Evolutionary conservation across 371 early-diverging fungal species (phyloP).

Genomic region (Dichotomocladium elegans): DNA sequence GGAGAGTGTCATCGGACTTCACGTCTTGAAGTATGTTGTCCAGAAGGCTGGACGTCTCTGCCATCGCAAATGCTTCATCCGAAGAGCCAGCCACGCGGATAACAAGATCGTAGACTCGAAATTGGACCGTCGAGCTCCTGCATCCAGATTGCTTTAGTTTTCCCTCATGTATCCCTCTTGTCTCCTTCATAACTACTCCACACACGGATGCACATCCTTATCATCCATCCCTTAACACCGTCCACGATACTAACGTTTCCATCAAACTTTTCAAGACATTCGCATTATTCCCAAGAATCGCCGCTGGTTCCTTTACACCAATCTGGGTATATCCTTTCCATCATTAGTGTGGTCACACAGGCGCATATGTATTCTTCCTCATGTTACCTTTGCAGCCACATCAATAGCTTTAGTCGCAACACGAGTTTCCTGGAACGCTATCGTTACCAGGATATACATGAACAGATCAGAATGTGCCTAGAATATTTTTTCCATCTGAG

Average conservation of each 20-base stretch:
- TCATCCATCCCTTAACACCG: background rate
- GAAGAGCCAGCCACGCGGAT: slow-evolving; percentile 37
- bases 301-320: background rate
- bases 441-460: slow-evolving; percentile 23
- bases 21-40: slow-evolving; percentile 23
- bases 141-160: background rate
- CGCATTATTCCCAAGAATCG: background rate
- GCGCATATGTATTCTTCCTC: background rate
- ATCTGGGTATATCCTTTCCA: slow-evolving; percentile 8
- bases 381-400: slow-evolving; percentile 26
- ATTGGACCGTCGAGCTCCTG: slow-evolving; percentile 42
- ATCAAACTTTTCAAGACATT: slow-evolving; percentile 10
- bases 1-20: slow-evolving; percentile 35
- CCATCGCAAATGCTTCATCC: slow-evolving; percentile 30
- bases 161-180: no score
- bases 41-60: slow-evolving; percentile 32
- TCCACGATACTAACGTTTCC: slow-evolving; percentile 17
- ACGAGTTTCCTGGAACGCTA: slow-evolving; percentile 42
- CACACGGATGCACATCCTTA: no score
- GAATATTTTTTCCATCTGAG: background rate
- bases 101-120: slow-evolving; percentile 48
- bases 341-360: background rate
- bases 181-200: no score
- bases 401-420: slow-evolving; percentile 38
- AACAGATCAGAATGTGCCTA: slow-evolving; percentile 42